Percentiles rank a stretch among this genome's conserved stretches.
These are phyloP conservation scores for Achlya hypogyna DNA, from an alignment of 352 stramenopile species.

Conservation along the genomic window DNA sequence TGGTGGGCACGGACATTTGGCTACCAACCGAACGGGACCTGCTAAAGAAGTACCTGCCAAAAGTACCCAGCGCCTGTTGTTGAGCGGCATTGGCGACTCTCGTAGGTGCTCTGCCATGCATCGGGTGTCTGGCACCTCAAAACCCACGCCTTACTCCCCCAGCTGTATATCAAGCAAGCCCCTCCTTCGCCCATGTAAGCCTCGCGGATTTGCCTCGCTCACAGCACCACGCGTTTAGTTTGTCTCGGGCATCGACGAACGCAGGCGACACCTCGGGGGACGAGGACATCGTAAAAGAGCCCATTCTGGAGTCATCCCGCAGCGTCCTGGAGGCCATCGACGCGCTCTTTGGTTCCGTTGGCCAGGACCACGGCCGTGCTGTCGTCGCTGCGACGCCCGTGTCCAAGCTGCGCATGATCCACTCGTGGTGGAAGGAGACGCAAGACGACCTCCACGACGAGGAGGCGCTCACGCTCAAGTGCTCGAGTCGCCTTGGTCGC, in stretches of 20 bases:
- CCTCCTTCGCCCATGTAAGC: neutral
- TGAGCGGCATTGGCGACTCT: neutral
- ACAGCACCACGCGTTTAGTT: neutral
- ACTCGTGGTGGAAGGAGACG: slow-evolving; percentile 3
- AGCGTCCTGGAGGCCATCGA: neutral
- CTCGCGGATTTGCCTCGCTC: neutral
- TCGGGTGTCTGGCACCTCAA: neutral
- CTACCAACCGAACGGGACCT: neutral
- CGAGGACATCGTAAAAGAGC: neutral
- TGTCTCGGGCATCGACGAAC: neutral
- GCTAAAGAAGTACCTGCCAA: neutral
- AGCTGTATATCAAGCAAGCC: slow-evolving; percentile 7
- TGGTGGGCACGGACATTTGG: neutral
- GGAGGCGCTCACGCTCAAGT: slow-evolving; percentile 1
- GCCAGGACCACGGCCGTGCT: neutral
- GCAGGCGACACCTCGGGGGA: slow-evolving; percentile 6
- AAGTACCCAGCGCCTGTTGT: neutral
- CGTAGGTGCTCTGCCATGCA: neutral
- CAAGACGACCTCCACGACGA: neutral
- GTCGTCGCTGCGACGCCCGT: neutral
- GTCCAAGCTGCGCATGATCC: slow-evolving; percentile 3
- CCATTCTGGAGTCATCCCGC: neutral
- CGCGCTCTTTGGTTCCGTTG: neutral
- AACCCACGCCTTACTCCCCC: neutral
- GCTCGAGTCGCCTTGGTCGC: neutral